phyloP scores from a whole-genome alignment of 257 asterid genomes.

The Nicotiana otophora region DNA sequence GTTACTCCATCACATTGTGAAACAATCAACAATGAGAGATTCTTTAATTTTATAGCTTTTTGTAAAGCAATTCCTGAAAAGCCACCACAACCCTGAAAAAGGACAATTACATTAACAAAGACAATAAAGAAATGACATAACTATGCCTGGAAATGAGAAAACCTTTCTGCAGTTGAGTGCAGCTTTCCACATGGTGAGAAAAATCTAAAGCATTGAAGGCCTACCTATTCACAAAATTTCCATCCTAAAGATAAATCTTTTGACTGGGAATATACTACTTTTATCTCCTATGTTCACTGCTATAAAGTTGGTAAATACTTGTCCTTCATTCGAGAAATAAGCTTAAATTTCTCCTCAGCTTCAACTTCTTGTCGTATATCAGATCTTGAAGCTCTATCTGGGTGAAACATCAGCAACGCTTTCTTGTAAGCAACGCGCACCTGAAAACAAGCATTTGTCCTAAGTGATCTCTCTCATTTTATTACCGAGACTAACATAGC shows the following conservation, averaged over 20 bases:
- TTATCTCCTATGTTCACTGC: neutral
- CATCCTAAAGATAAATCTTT: neutral
- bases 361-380: slow-evolving; percentile 74
- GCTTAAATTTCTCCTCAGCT: slow-evolving; percentile 95
- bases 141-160: neutral
- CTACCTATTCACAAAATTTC: neutral
- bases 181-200: neutral
- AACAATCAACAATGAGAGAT: neutral
- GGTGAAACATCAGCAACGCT: slow-evolving; percentile 80
- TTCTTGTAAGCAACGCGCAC: slow-evolving; percentile 67
- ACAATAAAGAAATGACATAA: neutral
- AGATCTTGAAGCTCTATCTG: slow-evolving; percentile 68
- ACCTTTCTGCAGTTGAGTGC: neutral
- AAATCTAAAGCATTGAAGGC: neutral
- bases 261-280: neutral
- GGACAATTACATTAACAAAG: neutral
- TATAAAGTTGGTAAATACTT: slow-evolving; percentile 26
- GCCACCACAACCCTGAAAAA: neutral
- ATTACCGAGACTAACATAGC: neutral
- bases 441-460: slow-evolving; percentile 34
- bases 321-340: slow-evolving; percentile 74
- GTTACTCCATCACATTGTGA: neutral
- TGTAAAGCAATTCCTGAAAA: neutral
- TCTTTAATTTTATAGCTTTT: neutral
- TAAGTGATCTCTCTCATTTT: neutral